Conservation (phyloP, 2,329 filamentous ascomycete genomes). For the Phoma sp. region DNA sequence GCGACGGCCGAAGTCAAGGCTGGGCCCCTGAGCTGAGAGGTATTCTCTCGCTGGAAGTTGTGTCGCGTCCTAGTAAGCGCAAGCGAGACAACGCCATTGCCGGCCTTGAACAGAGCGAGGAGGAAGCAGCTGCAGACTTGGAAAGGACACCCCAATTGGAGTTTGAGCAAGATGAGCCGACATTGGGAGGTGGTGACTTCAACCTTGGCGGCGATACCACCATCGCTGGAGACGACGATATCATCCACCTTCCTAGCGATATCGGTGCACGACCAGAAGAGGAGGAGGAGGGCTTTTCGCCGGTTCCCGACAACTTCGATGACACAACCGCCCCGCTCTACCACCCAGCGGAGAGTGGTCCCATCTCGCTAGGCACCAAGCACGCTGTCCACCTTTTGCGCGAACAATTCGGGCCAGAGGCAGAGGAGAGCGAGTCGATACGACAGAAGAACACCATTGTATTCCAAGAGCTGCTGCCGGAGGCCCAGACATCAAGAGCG, state of each 20-base stretch:
- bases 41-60: slow-evolving; percentile 86
- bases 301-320: slow-evolving; percentile 69
- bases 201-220: slow-evolving; percentile 51
- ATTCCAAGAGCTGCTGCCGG: slow-evolving; percentile 91
- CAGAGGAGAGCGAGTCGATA: slow-evolving; percentile 70
- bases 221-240: slow-evolving; percentile 36
- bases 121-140: slow-evolving; percentile 57
- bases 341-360: slow-evolving; percentile 83
- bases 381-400: slow-evolving; percentile 94
- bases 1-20: slow-evolving; percentile 75
- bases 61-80: slow-evolving; percentile 81
- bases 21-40: slow-evolving; percentile 94
- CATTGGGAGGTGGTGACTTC: slow-evolving; percentile 52
- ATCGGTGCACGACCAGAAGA: slow-evolving; percentile 34
- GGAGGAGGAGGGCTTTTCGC: slow-evolving; percentile 45
- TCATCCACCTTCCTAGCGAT: slow-evolving; percentile 39
- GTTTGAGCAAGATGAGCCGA: slow-evolving; percentile 58
- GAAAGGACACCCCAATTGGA: slow-evolving; percentile 75
- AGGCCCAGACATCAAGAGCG: slow-evolving; percentile 78
- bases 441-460: slow-evolving; percentile 79
- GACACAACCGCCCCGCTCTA: slow-evolving; percentile 78
- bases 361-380: slow-evolving; percentile 89
- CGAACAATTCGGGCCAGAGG: slow-evolving; percentile 81
- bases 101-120: slow-evolving; percentile 75
- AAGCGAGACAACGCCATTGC: slow-evolving; percentile 90